Base-by-base conservation (phyloP, 2,329 filamentous ascomycete genomes). In the Tricladium varicosporioides region DNA sequence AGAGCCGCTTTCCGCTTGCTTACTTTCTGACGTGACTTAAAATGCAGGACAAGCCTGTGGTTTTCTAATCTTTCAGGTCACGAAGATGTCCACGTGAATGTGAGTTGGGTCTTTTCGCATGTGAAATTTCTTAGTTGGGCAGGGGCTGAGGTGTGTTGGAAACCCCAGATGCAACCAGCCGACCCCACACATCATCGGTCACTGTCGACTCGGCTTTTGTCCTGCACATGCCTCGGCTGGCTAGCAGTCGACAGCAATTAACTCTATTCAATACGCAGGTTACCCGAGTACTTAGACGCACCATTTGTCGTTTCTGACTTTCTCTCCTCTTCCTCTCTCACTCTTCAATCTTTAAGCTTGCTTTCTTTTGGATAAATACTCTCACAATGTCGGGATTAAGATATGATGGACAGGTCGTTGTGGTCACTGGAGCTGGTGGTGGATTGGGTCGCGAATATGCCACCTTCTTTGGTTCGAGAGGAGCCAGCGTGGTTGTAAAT, bases 401-500 rank as follows among this genome's bases (percentile, higher is more conserved):
- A 69, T 96, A 88, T 73, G 92, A 95, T 76, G 88, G 86, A 76
- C 91, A 94, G 80, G 91, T 91, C 65, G 89, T 92, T 68, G 90
- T 96, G 65, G 86, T 96, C 65, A 96, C 91, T 48, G 91, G 91
- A 68, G 90, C 90, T 61, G 91, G 91, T 63, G 90, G 88, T 73
- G 91, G 91, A 63, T 76, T 94, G 58, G 90, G 90, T 64, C 90
- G 87, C 75, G 86, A 87, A 72, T 95, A 95, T 76, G 88, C 89
- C 66, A 78, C 87, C 59, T 97, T 96, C 80, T 97, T 96, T 72
- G 94, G 54, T 57, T 92, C 90, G 56, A 86, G 93, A 71, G 94
- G 94, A 69, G 94, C 92, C 67, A 95, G 88, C 75, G 89, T 96
- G 67, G 93, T 99, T 48, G 94, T 99, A 68, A 99, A 99, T 75